Conservation (phyloP, 2,329 filamentous ascomycete genomes). For the Trichoderma oligosporum region DNA sequence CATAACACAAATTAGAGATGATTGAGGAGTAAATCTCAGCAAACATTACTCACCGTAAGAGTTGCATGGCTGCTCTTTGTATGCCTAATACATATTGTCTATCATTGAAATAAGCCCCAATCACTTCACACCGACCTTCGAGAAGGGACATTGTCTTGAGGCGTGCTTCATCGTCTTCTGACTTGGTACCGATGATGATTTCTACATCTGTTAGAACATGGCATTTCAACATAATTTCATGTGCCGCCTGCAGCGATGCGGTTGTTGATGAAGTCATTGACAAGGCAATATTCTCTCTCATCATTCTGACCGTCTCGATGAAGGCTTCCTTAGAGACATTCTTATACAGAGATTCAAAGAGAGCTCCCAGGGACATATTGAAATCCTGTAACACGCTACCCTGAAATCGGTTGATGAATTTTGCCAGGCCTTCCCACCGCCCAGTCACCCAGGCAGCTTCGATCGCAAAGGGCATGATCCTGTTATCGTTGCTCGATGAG, state of each 20-base stretch:
- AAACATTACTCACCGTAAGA: constrained; percentile 55
- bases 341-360: constrained; percentile 58
- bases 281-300: constrained; percentile 68
- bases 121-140: constrained; percentile 74
- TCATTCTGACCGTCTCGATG: constrained; percentile 51
- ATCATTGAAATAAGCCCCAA: constrained; percentile 85
- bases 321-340: constrained; percentile 51
- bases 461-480: constrained; percentile 75
- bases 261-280: constrained; percentile 74
- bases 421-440: constrained; percentile 71
- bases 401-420: constrained; percentile 57
- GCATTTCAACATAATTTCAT: constrained; percentile 78
- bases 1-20: neutral
- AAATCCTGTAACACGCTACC: constrained; percentile 59
- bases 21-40: neutral
- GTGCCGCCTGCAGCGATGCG: constrained; percentile 75
- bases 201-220: constrained; percentile 88
- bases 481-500: constrained; percentile 48
- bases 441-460: constrained; percentile 90
- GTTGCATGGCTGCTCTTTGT: constrained; percentile 80
- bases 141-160: constrained; percentile 41
- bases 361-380: constrained; percentile 69
- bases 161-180: constrained; percentile 40
- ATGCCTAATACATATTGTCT: constrained; percentile 92
- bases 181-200: constrained; percentile 56